Evolutionary conservation across 208 protist genomes (phyloP).

Genomic region (Crithidia sp.): DNA sequence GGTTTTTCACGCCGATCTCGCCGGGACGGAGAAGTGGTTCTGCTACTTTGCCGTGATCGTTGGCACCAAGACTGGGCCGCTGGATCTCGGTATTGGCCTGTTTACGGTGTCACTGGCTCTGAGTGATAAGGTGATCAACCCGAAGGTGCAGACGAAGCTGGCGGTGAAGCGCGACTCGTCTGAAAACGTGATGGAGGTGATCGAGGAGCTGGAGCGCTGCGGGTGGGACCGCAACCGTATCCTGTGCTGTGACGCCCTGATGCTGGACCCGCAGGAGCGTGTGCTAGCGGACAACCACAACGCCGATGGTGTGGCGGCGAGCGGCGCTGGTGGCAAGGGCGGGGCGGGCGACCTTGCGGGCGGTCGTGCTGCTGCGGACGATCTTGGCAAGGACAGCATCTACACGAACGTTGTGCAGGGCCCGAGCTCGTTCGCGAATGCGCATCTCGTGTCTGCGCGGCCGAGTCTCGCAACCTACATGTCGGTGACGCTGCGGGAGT

Average conservation of each 20-base stretch:
- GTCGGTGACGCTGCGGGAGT: constrained; percentile 72
- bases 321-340: not conserved
- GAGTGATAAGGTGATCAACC: constrained; percentile 37
- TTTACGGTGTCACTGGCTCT: constrained; percentile 59
- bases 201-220: constrained; percentile 63
- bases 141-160: constrained; percentile 44
- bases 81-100: constrained; percentile 76
- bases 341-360: not conserved
- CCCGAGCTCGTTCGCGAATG: constrained; percentile 47
- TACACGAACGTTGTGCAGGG: constrained; percentile 47
- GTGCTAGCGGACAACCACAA: constrained; percentile 14
- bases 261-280: constrained; percentile 45
- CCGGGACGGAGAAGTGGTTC: constrained; percentile 39
- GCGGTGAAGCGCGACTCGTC: constrained; percentile 43
- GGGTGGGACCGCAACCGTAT: constrained; percentile 66
- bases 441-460: constrained; percentile 31
- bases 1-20: constrained; percentile 40
- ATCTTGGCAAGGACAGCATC: constrained; percentile 31
- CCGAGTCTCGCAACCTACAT: constrained; percentile 65
- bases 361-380: constrained; percentile 1
- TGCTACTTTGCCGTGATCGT: constrained; percentile 59
- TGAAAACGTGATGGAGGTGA: constrained; percentile 42
- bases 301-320: not conserved
- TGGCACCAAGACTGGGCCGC: constrained; percentile 72
- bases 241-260: constrained; percentile 51